Conservation (phyloP, 1,284 basidiomycete species). For the Rhodotorula sp. region DNA sequence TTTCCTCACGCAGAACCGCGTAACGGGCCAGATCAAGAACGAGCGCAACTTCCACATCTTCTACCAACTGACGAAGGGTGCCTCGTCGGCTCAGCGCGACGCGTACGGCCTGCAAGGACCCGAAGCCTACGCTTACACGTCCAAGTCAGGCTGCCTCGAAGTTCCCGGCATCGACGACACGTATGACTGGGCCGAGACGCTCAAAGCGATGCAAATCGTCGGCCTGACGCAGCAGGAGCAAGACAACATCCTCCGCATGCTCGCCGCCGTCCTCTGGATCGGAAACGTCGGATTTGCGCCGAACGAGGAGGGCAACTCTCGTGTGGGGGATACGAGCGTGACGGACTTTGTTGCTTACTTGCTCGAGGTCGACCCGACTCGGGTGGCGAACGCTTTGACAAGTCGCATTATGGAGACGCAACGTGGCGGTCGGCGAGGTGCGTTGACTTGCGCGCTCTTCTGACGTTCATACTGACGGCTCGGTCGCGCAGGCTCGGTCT, state of each 20-base stretch:
- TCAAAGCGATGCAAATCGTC: conserved; percentile 92
- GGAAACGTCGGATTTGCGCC: conserved; percentile 91
- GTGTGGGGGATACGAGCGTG: conserved; percentile 77
- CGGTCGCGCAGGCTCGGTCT: conserved; percentile 63
- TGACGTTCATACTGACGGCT: neutral
- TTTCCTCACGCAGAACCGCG: conserved; percentile 63
- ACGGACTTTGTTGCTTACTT: conserved; percentile 94
- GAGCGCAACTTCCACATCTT: conserved; percentile 99
- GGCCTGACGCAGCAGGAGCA: conserved; percentile 83
- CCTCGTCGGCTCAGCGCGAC: conserved; percentile 83
- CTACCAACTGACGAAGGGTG: conserved; percentile 98
- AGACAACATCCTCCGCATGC: conserved; percentile 86
- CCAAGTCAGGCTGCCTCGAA: conserved; percentile 83
- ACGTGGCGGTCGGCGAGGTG: conserved; percentile 77
- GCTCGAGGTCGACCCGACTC: conserved; percentile 76
- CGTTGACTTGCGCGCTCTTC: conserved; percentile 9
- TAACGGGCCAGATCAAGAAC: conserved; percentile 93
- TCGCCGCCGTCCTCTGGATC: conserved; percentile 91
- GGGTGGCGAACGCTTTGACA: conserved; percentile 83
- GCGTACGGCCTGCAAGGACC: conserved; percentile 95
- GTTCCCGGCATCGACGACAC: conserved; percentile 89
- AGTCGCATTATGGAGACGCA: conserved; percentile 88
- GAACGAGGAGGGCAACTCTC: conserved; percentile 74
- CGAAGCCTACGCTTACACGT: conserved; percentile 92
- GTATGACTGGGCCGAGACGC: conserved; percentile 81